Base-by-base conservation (phyloP, 495 filamentous ascomycete species). In the Penicillium daleae region DNA sequence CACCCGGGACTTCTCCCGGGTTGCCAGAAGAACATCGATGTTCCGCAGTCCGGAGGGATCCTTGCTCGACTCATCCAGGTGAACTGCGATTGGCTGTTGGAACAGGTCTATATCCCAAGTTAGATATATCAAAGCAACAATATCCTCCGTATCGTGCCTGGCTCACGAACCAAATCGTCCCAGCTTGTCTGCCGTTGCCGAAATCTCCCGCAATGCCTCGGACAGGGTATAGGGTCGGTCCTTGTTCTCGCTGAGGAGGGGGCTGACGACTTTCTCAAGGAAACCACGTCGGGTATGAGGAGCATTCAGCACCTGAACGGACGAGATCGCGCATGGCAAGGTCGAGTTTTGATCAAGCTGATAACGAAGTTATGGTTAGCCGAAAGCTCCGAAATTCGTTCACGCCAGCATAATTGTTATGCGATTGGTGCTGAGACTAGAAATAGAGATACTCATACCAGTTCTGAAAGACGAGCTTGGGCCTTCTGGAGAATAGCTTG, bases 331-430 rank as follows among this genome's bases (percentile, higher is more conserved):
- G 52, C 92, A 89, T 17, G 83, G 93, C 66, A 90, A 81, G 63
- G 85, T 96, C 70, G 85, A 91, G 78, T 89, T 95, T 80, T 81
- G 85, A 73, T 89, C 89, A 63, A 94, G 85, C 90, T 93, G 66
- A 44, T 71, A 40, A 40, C n/a, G 70, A 49, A 69, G 63, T 56
- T 19, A 48, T 24, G 32, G 60, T 64, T 64, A 70, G 67, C 57
- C 56, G 57, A 54, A 50, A 44, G 40, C 42, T 66, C 57, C 54
- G 40, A 27, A 58, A 3, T 26, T 32, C n/a, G 5, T 4, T 15
- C 26, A 15, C 22, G n/a, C 13, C 35, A 19, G 31, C 17, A 49
- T 27, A 26, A 51, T n/a, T 5, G 57, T 2, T 31, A 2, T 26
- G 32, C 21, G 10, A 50, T 46, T 33, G 26, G n/a, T 19, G 33